These are phyloP conservation scores for Talaromyces sp. DNA, from an alignment of 2,329 filamentous ascomycete species.

Conservation along the genomic window DNA sequence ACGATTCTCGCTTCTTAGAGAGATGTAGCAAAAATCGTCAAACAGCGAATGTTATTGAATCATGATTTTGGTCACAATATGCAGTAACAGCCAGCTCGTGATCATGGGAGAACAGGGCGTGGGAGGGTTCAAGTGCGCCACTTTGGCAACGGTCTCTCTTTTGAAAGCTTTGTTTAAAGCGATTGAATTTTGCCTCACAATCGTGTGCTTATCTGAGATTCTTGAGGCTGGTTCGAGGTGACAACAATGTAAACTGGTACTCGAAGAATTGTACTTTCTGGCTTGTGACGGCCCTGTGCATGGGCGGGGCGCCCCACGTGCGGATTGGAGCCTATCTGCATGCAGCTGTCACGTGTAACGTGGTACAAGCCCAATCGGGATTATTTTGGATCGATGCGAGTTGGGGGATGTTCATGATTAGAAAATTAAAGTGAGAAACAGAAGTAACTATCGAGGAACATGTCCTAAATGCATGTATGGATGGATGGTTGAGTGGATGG, in stretches of 20 bases:
- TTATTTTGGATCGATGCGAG: neutral
- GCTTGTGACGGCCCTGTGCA: neutral
- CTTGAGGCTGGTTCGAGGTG: neutral
- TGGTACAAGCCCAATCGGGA: neutral
- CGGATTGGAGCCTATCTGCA: neutral
- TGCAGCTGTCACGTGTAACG: neutral
- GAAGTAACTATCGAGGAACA: neutral
- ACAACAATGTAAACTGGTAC: neutral
- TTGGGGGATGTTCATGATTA: neutral
- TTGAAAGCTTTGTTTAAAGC: neutral
- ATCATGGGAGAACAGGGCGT: neutral
- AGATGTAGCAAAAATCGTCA: constrained; percentile 2
- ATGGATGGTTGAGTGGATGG: neutral
- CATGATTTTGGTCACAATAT: constrained; percentile 16
- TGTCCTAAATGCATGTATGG: neutral
- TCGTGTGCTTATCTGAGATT: neutral
- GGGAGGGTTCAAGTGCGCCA: constrained; percentile 1
- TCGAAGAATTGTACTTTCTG: too few relatives aligned
- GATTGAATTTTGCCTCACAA: neutral
- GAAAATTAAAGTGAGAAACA: neutral
- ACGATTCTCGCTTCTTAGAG: neutral
- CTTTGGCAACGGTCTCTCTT: neutral
- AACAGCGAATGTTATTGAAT: constrained; percentile 34
- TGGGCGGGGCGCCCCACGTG: neutral
- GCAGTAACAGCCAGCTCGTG: constrained; percentile 2